Conservation (phyloP, 2,329 filamentous ascomycete genomes). For the Sporothrix brunneoviolacea region DNA sequence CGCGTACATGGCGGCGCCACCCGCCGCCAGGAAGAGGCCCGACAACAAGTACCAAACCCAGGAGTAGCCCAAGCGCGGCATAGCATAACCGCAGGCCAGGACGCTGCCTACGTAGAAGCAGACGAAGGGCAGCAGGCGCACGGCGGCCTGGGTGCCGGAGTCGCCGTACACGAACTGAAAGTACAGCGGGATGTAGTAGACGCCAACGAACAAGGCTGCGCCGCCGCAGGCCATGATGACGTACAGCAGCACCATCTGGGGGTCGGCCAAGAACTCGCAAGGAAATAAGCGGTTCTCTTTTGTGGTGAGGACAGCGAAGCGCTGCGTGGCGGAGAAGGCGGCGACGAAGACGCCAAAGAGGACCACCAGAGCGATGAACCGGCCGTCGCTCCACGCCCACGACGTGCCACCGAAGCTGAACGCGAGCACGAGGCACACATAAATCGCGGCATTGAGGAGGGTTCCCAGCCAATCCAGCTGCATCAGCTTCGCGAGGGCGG, state of each 20-base stretch:
- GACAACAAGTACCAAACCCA: constrained; percentile 34
- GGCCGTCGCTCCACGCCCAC: constrained; percentile 37
- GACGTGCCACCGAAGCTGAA: constrained; percentile 44
- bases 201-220: constrained; percentile 23
- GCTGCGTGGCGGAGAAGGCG: constrained; percentile 40
- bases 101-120: constrained; percentile 27
- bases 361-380: constrained; percentile 17
- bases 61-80: constrained; percentile 32
- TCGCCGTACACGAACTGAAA: constrained; percentile 43
- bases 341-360: constrained; percentile 29
- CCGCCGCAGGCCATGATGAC: constrained; percentile 25
- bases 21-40: constrained; percentile 28
- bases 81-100: constrained; percentile 29
- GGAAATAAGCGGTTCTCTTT: constrained; percentile 37
- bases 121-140: constrained; percentile 35
- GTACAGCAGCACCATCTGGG: constrained; percentile 36
- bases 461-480: constrained; percentile 39
- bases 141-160: constrained; percentile 28
- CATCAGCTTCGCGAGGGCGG: constrained; percentile 21
- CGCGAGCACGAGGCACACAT: constrained; percentile 38
- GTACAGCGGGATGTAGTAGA: constrained; percentile 47
- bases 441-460: constrained; percentile 34
- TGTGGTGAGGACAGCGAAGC: constrained; percentile 34
- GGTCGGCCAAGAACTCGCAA: constrained; percentile 34
- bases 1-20: constrained; percentile 29